These are phyloP conservation scores for Cucumis cinereus DNA, from an alignment of 306 rosid species.

Conservation along the genomic window DNA sequence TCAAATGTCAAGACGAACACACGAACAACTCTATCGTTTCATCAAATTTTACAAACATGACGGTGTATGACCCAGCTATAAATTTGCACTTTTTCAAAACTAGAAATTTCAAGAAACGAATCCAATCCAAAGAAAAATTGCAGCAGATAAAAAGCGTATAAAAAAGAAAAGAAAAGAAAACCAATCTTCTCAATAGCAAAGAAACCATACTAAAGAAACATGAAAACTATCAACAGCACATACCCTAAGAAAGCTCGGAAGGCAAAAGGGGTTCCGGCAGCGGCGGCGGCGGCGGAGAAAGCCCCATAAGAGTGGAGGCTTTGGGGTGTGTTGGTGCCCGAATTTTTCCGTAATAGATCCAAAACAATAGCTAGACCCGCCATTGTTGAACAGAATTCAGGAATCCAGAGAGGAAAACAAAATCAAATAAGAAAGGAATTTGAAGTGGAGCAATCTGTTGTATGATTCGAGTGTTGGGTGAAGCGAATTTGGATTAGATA, in stretches of 20 bases:
- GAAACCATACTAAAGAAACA: neutral
- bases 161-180: no score
- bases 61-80: neutral
- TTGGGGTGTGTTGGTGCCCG: slow-evolving; percentile 19
- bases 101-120: neutral
- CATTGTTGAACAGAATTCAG: slow-evolving; percentile 30
- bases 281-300: slow-evolving; percentile 59
- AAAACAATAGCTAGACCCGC: slow-evolving; percentile 56
- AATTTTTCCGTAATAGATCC: slow-evolving; percentile 64
- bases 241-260: slow-evolving; percentile 52
- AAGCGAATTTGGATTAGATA: neutral
- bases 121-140: neutral
- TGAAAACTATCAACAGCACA: neutral
- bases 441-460: neutral
- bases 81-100: neutral
- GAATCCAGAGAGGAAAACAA: slow-evolving; percentile 13
- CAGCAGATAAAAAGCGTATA: neutral
- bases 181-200: neutral
- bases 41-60: neutral
- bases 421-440: slow-evolving; percentile 1
- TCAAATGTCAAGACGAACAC: neutral
- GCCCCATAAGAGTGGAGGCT: slow-evolving; percentile 42
- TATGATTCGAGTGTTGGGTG: neutral
- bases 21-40: neutral
- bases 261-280: slow-evolving; percentile 48